These are phyloP conservation scores for Jatropha multifida DNA, from an alignment of 441 rosid species.

Conservation along the genomic window DNA sequence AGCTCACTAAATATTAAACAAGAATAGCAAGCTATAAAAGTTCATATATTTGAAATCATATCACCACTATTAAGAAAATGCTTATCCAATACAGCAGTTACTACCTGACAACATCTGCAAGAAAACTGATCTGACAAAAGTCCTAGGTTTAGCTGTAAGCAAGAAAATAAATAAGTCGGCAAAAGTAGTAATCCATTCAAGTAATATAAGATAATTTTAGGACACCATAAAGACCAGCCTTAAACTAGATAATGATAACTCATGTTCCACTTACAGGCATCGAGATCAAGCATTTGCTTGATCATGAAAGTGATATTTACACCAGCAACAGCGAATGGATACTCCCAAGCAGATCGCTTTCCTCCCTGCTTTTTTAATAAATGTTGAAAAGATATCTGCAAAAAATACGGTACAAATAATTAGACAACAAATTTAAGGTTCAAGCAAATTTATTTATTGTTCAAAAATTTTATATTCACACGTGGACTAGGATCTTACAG, in stretches of 20 bases:
- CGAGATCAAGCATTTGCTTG: constrained; percentile 94
- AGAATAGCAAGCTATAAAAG: background rate
- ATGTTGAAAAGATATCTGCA: constrained; percentile 70
- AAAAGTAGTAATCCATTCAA: constrained; percentile 13
- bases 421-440: background rate
- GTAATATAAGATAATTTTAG: no score
- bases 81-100: background rate
- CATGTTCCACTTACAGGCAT: constrained; percentile 56
- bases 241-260: no score
- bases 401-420: background rate
- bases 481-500: constrained; percentile 38
- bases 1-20: background rate
- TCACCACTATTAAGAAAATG: background rate
- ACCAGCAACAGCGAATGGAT: constrained; percentile 98
- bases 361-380: constrained; percentile 75
- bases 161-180: constrained; percentile 9
- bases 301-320: constrained; percentile 93
- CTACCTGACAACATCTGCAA: constrained; percentile 86
- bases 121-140: constrained; percentile 69
- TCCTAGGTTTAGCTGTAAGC: constrained; percentile 71
- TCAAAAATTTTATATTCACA: background rate
- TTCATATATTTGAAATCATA: background rate
- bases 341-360: constrained; percentile 84
- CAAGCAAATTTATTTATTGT: background rate
- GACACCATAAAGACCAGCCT: no score